Percentiles rank a stretch among this genome's conserved stretches.
Conservation (phyloP, 1,139 yeast genomes). For the Komagataea norvegica region DNA sequence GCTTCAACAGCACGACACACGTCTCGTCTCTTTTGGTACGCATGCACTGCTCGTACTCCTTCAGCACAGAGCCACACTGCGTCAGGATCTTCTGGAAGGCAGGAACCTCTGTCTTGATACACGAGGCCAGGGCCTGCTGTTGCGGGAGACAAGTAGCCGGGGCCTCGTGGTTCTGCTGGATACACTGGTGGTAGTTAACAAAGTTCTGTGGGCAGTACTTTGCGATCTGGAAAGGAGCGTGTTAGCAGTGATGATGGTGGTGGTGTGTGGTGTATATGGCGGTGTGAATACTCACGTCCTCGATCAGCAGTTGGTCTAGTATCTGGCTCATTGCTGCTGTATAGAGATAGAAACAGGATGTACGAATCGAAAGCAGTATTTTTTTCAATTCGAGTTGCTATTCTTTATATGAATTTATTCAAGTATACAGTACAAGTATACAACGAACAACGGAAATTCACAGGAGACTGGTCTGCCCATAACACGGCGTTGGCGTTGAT, state of each 20-base stretch:
- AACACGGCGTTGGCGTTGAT: no score
- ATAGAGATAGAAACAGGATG: no score
- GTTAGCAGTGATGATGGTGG: background rate
- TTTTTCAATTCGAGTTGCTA: no score
- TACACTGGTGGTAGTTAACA: slow-evolving; percentile 31
- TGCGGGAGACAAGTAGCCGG: slow-evolving; percentile 27
- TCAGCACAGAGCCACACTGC: slow-evolving; percentile 27
- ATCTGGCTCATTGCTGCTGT: slow-evolving; percentile 19
- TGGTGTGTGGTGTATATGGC: no score
- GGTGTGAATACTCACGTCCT: slow-evolving; percentile 21
- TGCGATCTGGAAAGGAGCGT: slow-evolving; percentile 23
- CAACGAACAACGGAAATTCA: no score
- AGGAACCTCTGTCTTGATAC: slow-evolving; percentile 30
- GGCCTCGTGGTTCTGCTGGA: slow-evolving; percentile 29
- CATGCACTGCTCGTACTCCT: slow-evolving; percentile 30
- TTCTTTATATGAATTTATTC: no score
- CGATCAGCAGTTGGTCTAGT: slow-evolving; percentile 26
- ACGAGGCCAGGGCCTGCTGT: slow-evolving; percentile 27
- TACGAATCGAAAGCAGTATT: background rate
- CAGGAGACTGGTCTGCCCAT: no score
- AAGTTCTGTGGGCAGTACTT: slow-evolving; percentile 32
- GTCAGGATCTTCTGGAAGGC: slow-evolving; percentile 29
- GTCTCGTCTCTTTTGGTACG: slow-evolving; percentile 15
- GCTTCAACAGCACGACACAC: slow-evolving; percentile 11
- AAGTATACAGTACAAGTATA: no score